These are phyloP conservation scores for Eucalyptus coolabah DNA, from an alignment of 345 rosid species.

Conservation along the genomic window DNA sequence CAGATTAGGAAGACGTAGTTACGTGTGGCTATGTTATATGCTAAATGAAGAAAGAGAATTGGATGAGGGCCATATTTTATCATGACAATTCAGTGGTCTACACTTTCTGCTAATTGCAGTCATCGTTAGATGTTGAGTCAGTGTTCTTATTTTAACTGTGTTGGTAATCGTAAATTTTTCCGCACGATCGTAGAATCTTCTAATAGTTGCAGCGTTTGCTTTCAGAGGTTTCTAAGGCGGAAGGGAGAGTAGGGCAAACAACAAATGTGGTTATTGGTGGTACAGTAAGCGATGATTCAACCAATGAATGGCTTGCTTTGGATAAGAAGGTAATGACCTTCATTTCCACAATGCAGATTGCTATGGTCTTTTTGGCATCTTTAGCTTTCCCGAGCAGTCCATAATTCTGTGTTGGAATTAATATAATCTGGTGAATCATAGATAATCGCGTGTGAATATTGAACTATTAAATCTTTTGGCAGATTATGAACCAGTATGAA, in stretches of 20 bases:
- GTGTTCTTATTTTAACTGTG: background rate
- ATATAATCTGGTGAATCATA: background rate
- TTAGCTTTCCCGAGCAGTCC: background rate
- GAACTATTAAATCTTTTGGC: background rate
- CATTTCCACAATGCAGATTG: background rate
- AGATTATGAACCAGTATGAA: background rate
- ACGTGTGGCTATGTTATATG: background rate
- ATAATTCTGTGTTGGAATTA: background rate
- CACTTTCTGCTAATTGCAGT: background rate
- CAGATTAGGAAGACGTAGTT: background rate
- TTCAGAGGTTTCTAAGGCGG: conserved; percentile 83
- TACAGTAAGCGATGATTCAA: conserved; percentile 82
- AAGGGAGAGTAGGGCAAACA: conserved; percentile 93
- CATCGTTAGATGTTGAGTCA: background rate
- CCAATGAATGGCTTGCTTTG: conserved; percentile 81
- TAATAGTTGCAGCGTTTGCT: background rate
- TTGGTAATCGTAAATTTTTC: background rate
- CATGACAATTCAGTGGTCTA: background rate
- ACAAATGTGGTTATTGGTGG: conserved; percentile 94
- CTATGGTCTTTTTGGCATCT: background rate
- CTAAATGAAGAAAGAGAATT: background rate
- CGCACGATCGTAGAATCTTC: background rate
- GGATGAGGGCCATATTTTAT: background rate
- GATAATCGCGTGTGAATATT: background rate
- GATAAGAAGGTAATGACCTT: conserved; percentile 68